These are phyloP conservation scores for Dalechampia spathulata DNA, from an alignment of 441 rosid genomes.

Conservation along the genomic window DNA sequence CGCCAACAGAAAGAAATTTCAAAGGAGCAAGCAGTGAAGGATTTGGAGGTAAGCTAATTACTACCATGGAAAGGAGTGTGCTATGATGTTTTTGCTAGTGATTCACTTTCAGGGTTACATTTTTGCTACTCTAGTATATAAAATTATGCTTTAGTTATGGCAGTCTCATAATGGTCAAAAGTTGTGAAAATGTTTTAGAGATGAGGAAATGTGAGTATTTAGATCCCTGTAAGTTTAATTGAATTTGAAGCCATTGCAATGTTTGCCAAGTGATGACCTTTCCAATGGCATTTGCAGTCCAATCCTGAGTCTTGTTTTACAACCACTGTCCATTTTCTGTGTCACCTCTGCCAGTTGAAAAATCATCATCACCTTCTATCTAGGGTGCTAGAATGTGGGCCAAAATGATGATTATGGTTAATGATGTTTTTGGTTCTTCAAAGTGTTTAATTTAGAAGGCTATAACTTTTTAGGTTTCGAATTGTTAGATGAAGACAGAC, in stretches of 20 bases:
- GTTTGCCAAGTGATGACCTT: background rate
- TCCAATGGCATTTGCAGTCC: background rate
- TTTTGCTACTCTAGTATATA: background rate
- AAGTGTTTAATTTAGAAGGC: background rate
- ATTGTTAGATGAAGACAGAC: too few species aligned
- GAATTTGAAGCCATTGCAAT: background rate
- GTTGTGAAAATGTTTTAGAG: background rate
- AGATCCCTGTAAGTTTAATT: background rate
- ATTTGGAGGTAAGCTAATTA: conserved; percentile 57
- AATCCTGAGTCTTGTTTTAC: background rate
- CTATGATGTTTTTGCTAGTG: background rate
- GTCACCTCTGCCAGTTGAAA: background rate
- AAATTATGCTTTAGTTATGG: background rate
- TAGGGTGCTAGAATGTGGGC: background rate
- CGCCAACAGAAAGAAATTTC: conserved; percentile 55
- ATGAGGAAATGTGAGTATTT: background rate
- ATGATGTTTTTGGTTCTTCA: background rate
- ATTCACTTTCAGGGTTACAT: background rate
- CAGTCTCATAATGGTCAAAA: background rate
- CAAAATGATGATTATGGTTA: background rate
- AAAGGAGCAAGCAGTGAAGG: conserved; percentile 74
- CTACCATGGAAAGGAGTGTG: background rate
- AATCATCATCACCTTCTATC: background rate
- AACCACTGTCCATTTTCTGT: background rate
- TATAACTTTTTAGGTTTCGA: background rate